Evolutionary conservation across 1,139 yeast genomes (phyloP).

Genomic region (Entelexis sorbosivorans): DNA sequence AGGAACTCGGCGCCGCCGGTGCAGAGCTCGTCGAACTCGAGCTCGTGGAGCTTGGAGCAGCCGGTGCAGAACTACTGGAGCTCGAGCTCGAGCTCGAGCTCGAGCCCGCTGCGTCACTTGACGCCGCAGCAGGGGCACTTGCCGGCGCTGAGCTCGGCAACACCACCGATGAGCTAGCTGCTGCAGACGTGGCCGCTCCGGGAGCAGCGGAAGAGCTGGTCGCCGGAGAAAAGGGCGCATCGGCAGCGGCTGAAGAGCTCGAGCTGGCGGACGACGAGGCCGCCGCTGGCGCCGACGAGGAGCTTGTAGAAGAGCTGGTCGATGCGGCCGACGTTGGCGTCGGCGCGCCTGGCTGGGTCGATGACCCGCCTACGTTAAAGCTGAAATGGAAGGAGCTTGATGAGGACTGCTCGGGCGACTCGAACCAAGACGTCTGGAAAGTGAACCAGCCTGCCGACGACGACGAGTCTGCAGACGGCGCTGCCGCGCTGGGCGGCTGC

Average conservation of each 20-base stretch:
- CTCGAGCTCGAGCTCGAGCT: background rate
- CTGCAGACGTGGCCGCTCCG: background rate
- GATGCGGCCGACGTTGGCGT: background rate
- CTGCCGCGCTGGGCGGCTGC: background rate
- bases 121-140: background rate
- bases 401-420: background rate
- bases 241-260: background rate
- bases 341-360: background rate
- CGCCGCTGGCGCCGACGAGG: background rate
- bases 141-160: background rate
- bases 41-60: background rate
- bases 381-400: conserved; percentile 1
- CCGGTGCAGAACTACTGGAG: background rate
- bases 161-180: background rate
- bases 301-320: background rate
- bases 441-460: conserved; percentile 1
- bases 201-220: background rate
- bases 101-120: background rate
- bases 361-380: background rate
- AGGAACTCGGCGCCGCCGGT: background rate
- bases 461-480: background rate
- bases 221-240: background rate
- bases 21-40: background rate
- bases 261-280: background rate
- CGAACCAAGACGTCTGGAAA: conserved; percentile 4